Evolutionary conservation across 2,329 filamentous ascomycete species (phyloP).

Genomic region (Acephala macrosclerotiorum): DNA sequence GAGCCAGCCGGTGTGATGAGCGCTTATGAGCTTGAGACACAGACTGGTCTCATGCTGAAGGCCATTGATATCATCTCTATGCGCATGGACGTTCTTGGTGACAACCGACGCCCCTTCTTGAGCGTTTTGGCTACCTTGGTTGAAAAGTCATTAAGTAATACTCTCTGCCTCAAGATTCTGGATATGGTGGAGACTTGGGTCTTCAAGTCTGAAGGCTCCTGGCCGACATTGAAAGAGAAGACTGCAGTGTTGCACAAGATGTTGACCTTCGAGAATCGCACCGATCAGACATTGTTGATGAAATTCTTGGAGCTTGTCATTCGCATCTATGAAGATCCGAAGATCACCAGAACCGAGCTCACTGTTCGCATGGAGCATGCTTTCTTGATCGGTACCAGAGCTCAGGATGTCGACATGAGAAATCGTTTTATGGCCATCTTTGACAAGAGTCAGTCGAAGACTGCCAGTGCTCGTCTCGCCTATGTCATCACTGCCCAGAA

Average conservation of each 20-base stretch:
- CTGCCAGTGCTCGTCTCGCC: slow-evolving; percentile 84
- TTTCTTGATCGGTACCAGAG: slow-evolving; percentile 93
- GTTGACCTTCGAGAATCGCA: slow-evolving; percentile 89
- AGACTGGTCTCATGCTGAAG: slow-evolving; percentile 91
- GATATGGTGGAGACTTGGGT: slow-evolving; percentile 96
- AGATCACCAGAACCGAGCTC: slow-evolving; percentile 92
- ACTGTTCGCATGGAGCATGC: slow-evolving; percentile 98
- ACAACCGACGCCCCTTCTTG: slow-evolving; percentile 90
- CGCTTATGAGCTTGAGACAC: slow-evolving; percentile 83
- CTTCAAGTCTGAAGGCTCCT: slow-evolving; percentile 92
- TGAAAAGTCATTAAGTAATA: slow-evolving; percentile 88
- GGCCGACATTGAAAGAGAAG: slow-evolving; percentile 98
- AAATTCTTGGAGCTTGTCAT: slow-evolving; percentile 97
- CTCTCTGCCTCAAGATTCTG: slow-evolving; percentile 90
- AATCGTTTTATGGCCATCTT: slow-evolving; percentile 97
- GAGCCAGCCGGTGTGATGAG: slow-evolving; percentile 66
- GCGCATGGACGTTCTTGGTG: slow-evolving; percentile 90
- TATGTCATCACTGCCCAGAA: slow-evolving; percentile 94
- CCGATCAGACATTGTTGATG: slow-evolving; percentile 83
- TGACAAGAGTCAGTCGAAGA: slow-evolving; percentile 91
- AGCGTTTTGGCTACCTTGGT: slow-evolving; percentile 94
- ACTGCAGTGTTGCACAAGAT: slow-evolving; percentile 99
- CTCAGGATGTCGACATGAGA: slow-evolving; percentile 94
- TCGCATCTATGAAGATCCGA: slow-evolving; percentile 96
- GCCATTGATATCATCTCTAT: slow-evolving; percentile 91